Conservation (phyloP, 768 basidiomycete species). For the Psilocybe cubensis region DNA sequence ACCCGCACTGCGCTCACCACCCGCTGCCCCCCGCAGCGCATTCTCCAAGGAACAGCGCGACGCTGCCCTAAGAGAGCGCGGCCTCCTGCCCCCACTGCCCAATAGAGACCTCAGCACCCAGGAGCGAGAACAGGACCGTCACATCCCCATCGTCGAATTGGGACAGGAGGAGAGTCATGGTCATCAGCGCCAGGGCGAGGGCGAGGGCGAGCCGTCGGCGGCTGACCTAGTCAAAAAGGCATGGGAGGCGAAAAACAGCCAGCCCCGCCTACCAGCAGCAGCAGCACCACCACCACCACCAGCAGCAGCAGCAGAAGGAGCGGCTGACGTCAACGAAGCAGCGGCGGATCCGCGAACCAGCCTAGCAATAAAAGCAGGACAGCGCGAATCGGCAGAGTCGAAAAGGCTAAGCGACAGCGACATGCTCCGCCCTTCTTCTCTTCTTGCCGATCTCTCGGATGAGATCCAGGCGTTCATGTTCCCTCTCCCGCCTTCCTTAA, state of each 20-base stretch:
- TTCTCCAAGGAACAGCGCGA: constrained; percentile 45
- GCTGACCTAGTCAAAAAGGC: constrained; percentile 56
- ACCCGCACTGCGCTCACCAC: neutral
- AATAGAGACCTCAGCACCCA: constrained; percentile 46
- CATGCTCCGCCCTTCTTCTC: neutral
- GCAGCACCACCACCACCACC: constrained; percentile 25
- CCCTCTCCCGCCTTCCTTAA: constrained; percentile 6
- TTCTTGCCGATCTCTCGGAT: neutral
- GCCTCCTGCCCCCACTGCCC: constrained; percentile 54
- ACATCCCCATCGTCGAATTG: constrained; percentile 37
- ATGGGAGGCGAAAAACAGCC: constrained; percentile 49
- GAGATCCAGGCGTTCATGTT: constrained; percentile 6
- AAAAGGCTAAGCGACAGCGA: neutral
- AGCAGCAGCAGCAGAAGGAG: constrained; percentile 35
- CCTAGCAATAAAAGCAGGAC: neutral
- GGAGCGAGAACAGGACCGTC: constrained; percentile 39
- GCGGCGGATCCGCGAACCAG: neutral
- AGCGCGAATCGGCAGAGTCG: neutral
- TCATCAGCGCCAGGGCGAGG: neutral
- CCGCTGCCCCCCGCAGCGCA: constrained; percentile 6
- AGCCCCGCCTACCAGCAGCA: constrained; percentile 10
- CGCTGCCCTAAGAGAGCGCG: constrained; percentile 63
- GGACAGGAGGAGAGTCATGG: constrained; percentile 12
- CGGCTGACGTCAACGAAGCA: neutral
- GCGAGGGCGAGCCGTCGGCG: constrained; percentile 32